Conservation (phyloP, 192 early-diverging fungal genomes). For the Backusella circina region DNA sequence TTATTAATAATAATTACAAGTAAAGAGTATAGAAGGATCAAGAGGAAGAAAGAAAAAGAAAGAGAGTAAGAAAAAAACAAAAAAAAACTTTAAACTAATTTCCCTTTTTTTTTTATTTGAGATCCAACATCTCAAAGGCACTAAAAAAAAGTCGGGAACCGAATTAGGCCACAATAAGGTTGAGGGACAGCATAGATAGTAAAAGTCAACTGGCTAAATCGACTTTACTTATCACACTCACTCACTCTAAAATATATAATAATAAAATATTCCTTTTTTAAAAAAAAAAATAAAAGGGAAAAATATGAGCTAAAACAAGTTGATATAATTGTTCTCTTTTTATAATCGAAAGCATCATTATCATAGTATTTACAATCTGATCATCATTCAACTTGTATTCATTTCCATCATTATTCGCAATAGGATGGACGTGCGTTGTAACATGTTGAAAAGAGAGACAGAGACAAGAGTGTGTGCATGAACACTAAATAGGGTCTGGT, state of each 20-base stretch:
- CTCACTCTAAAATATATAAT: not conserved
- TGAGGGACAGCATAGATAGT: conserved; percentile 17
- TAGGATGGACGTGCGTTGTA: conserved; percentile 17
- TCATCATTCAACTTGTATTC: not conserved
- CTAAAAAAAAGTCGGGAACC: conserved; percentile 7
- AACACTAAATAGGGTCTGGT: conserved; percentile 15
- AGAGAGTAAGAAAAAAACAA: conserved; percentile 2
- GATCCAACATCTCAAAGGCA: conserved; percentile 12
- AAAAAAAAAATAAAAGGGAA: not conserved
- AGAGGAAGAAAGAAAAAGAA: conserved; percentile 7
- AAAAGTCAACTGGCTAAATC: not conserved
- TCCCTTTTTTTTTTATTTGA: conserved; percentile 7
- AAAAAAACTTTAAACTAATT: conserved; percentile 6
- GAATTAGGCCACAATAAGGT: conserved; percentile 13
- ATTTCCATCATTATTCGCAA: not conserved
- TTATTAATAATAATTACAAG: not conserved
- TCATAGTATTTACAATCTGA: not conserved
- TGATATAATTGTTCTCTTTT: not conserved
- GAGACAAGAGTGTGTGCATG: not conserved
- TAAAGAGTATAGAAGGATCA: not conserved
- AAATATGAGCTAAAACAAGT: not conserved
- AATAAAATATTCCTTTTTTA: not conserved
- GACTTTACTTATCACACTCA: not conserved
- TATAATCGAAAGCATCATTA: too few relatives aligned
- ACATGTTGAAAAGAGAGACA: not conserved